These are phyloP conservation scores for Fusarium praegraminearum DNA, from an alignment of 2,329 filamentous ascomycete genomes.

Conservation along the genomic window DNA sequence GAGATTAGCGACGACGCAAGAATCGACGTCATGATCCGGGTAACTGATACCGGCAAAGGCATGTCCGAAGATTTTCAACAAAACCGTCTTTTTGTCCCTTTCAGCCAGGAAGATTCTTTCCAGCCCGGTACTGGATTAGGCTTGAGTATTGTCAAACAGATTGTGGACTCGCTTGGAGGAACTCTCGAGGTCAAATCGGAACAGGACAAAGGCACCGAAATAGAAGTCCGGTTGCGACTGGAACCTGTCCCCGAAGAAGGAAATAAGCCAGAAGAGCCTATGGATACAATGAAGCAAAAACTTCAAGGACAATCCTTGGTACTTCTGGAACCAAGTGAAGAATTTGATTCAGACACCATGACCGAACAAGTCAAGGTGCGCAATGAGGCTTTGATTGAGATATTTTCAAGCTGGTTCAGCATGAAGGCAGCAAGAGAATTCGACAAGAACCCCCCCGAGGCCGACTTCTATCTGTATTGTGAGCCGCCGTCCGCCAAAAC, in stretches of 20 bases:
- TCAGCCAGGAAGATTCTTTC: slow-evolving; percentile 71
- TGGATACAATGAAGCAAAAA: slow-evolving; percentile 19
- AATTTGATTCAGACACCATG: neutral
- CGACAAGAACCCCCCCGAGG: neutral
- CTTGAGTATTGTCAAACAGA: slow-evolving; percentile 70
- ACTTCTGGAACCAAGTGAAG: slow-evolving; percentile 33
- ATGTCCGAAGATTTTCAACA: slow-evolving; percentile 72
- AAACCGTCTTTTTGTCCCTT: slow-evolving; percentile 70
- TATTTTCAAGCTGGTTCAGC: slow-evolving; percentile 52
- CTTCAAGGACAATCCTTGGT: slow-evolving; percentile 37
- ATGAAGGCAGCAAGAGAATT: slow-evolving; percentile 47
- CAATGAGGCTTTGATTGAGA: slow-evolving; percentile 48
- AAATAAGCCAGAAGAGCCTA: slow-evolving; percentile 20
- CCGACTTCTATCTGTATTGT: slow-evolving; percentile 47
- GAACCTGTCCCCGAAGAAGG: slow-evolving; percentile 21
- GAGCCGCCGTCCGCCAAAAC: slow-evolving; percentile 42
- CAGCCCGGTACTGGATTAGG: slow-evolving; percentile 72
- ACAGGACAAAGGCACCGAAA: slow-evolving; percentile 65
- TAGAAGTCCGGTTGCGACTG: slow-evolving; percentile 62
- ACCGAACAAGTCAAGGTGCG: slow-evolving; percentile 41
- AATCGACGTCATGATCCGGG: slow-evolving; percentile 55
- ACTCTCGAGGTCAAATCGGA: slow-evolving; percentile 68
- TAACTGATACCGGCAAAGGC: slow-evolving; percentile 73
- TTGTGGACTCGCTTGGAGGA: slow-evolving; percentile 70
- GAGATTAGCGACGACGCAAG: slow-evolving; percentile 36